Conservation (phyloP, 495 filamentous ascomycete genomes). For the Delitschia confertaspora region DNA sequence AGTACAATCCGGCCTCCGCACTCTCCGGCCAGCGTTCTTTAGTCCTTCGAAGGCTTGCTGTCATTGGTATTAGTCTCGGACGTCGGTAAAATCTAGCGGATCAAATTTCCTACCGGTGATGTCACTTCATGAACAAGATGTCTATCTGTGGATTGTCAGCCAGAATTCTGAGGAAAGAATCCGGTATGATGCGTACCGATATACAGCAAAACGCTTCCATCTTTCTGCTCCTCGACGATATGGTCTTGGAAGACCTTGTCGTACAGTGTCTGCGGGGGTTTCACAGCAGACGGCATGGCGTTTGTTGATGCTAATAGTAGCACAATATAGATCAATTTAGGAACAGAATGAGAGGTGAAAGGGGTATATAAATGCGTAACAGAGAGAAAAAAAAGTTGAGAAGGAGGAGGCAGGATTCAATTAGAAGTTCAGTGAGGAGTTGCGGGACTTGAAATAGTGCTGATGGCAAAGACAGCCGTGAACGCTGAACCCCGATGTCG, state of each 20-base stretch:
- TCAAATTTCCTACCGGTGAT: conserved; percentile 56
- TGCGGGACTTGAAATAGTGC: conserved; percentile 16
- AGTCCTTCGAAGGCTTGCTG: conserved; percentile 97
- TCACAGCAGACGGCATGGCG: conserved; percentile 69
- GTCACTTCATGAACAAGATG: conserved; percentile 98
- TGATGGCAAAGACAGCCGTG: neutral
- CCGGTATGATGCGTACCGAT: conserved; percentile 52
- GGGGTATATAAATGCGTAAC: neutral
- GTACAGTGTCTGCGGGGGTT: conserved; percentile 79
- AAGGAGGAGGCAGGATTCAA: neutral
- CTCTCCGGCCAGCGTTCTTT: conserved; percentile 72
- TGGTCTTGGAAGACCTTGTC: conserved; percentile 95
- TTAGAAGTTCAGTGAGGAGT: conserved; percentile 3
- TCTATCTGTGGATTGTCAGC: conserved; percentile 48
- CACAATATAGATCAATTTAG: conserved; percentile 11
- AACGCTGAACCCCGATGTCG: conserved; percentile 13
- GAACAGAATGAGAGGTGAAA: conserved; percentile 1
- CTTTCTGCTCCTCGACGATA: conserved; percentile 86
- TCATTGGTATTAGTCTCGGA: conserved; percentile 26
- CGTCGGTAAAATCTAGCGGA: neutral
- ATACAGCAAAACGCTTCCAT: conserved; percentile 86
- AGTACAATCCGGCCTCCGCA: conserved; percentile 92
- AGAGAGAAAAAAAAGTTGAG: neutral
- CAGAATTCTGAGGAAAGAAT: conserved; percentile 6
- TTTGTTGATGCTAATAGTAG: conserved; percentile 2